A percentile compares a stretch with the other conserved stretches of the same genome.
phyloP scores from a whole-genome alignment of 2,329 filamentous ascomycete species.

The Monilinia laxa region DNA sequence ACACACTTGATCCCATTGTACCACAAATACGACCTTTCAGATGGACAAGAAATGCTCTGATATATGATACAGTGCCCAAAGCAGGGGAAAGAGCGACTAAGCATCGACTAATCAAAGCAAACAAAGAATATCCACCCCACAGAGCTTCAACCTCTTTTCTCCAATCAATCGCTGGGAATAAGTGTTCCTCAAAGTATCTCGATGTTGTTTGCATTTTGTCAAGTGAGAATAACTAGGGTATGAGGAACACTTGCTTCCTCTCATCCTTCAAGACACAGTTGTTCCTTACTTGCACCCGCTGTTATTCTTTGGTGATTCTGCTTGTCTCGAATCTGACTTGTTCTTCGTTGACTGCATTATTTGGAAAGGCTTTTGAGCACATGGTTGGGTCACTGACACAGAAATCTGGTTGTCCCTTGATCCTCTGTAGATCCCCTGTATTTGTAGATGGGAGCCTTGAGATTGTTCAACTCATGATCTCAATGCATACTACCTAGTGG shows the following conservation, averaged over 20 bases:
- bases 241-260: neutral
- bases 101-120: neutral
- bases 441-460: neutral
- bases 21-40: neutral
- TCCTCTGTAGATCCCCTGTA: neutral
- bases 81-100: neutral
- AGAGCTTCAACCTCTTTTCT: neutral
- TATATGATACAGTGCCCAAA: neutral
- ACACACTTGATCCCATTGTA: neutral
- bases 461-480: constrained; percentile 1
- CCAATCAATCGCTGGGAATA: neutral
- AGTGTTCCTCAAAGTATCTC: neutral
- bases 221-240: neutral
- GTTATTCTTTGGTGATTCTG: neutral
- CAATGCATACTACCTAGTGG: neutral
- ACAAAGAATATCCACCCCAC: neutral
- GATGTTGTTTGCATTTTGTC: neutral
- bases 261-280: neutral
- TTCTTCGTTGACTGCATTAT: neutral
- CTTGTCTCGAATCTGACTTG: neutral
- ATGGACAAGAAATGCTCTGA: neutral
- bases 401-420: neutral
- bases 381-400: neutral
- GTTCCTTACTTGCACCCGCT: neutral
- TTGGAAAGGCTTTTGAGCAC: neutral